Evolutionary conservation across 225 moss, liverwort and hornwort species (phyloP), one percentile per base, ranked within the genome.

Genomic region (Bryoerythrophyllum caledonicum): DNA sequence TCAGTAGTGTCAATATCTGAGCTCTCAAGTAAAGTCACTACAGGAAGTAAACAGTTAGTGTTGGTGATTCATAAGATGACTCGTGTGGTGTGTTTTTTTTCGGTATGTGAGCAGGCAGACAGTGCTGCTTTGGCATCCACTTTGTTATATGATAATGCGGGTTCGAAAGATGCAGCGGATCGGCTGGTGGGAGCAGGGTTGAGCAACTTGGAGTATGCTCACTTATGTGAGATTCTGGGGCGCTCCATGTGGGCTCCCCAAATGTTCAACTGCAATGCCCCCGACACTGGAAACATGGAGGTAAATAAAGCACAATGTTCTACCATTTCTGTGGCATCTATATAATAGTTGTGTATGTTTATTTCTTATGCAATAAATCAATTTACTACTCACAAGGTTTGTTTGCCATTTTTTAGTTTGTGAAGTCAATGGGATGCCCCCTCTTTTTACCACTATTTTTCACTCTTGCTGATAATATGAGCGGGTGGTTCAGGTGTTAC

Each of bases 281-380:
- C 99, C 23, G 99, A 99, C 76, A 99, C 99, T 44, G 99, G 99
- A 68, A 99, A 99, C 64, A 99, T 99, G 99, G 99, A 99, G 95
- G 99, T 94, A 32, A 32, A 86, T 67, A n/a, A n/a, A n/a, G 34
- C 12, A 52, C 73, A 46, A 15, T 27, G 17, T 49, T 53, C 9
- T 55, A 60, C 35, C 54, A 54, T 60, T 23, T 16, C 16, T 38
- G 38, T 32, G 32, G 32, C 32, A 32, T 32, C 32, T 32, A 32
- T 32, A 32, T 32, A 32, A 3, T 5, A 32, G n/a, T 32, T 32
- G 32, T 32, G 32, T 32, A 32, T 32, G 32, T 32, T 32, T 32
- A 32, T 32, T 32, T 32, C 32, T 32, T 32, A 32, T 32, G 32
- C 32, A 32, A 32, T 32, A 5, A 32, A 32, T 32, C 32, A 3